These are phyloP conservation scores for Acanthochlamys bracteata DNA, from an alignment of 106 monocot genomes.

Conservation along the genomic window DNA sequence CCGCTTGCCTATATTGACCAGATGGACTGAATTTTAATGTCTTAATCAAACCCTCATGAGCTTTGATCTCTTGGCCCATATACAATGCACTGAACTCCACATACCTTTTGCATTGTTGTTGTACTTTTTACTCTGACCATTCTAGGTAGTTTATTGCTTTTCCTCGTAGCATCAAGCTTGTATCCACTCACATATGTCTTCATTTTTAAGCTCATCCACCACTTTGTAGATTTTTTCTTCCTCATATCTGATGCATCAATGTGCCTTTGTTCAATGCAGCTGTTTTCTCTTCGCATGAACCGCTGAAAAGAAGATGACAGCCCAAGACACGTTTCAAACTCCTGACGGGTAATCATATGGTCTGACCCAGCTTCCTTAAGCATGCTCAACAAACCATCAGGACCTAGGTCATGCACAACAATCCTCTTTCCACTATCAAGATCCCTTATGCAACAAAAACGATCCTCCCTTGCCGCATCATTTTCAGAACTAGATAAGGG, in stretches of 20 bases:
- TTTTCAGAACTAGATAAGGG: neutral
- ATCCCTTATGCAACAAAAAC: constrained; percentile 32
- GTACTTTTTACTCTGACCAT: constrained; percentile 27
- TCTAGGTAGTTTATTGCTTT: constrained; percentile 9
- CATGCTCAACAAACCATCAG: constrained; percentile 27
- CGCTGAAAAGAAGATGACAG: constrained; percentile 26
- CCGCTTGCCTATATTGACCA: constrained; percentile 70
- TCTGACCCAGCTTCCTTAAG: constrained; percentile 46
- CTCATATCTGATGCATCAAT: neutral
- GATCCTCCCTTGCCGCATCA: constrained; percentile 2
- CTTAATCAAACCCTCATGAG: constrained; percentile 60
- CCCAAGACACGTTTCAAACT: constrained; percentile 44
- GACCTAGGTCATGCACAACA: constrained; percentile 20
- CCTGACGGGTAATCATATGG: constrained; percentile 35
- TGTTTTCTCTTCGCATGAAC: constrained; percentile 21
- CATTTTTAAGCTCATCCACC: constrained; percentile 36
- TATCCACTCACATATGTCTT: constrained; percentile 12
- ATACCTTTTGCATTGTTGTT: constrained; percentile 32
- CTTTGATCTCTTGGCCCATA: constrained; percentile 64
- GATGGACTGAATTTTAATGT: constrained; percentile 61
- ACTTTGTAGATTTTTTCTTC: constrained; percentile 33
- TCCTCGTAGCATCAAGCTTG: constrained; percentile 16
- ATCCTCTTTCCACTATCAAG: constrained; percentile 47
- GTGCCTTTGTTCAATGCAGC: constrained; percentile 2
- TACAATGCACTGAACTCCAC: constrained; percentile 48